These are phyloP conservation scores for Talaromyces liani DNA, from an alignment of 495 filamentous ascomycete species.

Conservation along the genomic window DNA sequence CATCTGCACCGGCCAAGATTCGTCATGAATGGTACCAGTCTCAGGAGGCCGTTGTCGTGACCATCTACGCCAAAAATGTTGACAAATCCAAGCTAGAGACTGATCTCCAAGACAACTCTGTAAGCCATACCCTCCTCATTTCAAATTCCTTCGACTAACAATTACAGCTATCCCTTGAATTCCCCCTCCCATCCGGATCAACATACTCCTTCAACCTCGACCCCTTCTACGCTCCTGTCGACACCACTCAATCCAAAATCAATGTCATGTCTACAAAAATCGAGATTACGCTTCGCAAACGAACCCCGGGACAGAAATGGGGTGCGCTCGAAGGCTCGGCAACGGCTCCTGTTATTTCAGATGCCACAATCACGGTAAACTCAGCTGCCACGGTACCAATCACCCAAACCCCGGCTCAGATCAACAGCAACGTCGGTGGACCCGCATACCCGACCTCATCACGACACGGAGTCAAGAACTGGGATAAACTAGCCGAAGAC, in stretches of 20 bases:
- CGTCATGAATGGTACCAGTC: conserved; percentile 80
- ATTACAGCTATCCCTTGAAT: conserved; percentile 51
- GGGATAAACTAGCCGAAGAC: conserved; percentile 70
- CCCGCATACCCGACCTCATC: conserved; percentile 88
- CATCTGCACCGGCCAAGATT: conserved; percentile 41
- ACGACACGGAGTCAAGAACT: conserved; percentile 75
- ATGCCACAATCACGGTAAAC: conserved; percentile 3
- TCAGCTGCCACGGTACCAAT: conserved; percentile 13
- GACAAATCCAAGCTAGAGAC: conserved; percentile 52
- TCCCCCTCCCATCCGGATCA: conserved; percentile 53
- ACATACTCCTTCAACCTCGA: conserved; percentile 62
- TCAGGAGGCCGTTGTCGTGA: conserved; percentile 53
- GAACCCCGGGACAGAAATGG: conserved; percentile 67
- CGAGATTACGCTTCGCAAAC: conserved; percentile 71
- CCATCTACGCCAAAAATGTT: conserved; percentile 65
- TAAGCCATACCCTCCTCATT: conserved; percentile 19
- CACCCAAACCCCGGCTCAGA: conserved; percentile 7
- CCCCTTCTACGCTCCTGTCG: conserved; percentile 62
- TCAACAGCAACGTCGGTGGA: conserved; percentile 17
- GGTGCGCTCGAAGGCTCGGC: conserved; percentile 51
- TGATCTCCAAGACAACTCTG: conserved; percentile 50
- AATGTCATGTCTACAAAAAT: conserved; percentile 74
- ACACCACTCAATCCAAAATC: conserved; percentile 49
- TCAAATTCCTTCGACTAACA: too few relatives aligned
- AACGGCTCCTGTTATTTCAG: conserved; percentile 20